These are phyloP conservation scores for Blastocystis sp. DNA, from an alignment of 352 stramenopile genomes.

Conservation along the genomic window DNA sequence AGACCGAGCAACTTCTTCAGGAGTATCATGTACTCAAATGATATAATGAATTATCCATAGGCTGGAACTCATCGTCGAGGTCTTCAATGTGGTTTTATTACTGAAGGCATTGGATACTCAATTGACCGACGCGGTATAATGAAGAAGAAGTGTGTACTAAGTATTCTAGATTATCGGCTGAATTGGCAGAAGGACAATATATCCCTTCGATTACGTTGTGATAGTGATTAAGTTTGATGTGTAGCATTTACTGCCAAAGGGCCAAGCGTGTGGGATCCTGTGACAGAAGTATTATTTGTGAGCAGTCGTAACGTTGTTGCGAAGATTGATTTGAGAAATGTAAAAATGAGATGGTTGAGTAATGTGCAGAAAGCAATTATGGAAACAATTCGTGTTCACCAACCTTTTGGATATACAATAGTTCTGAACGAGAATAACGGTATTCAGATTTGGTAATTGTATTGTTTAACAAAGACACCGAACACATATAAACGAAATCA, in stretches of 20 bases:
- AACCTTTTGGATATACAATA: background rate
- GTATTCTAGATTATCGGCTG: background rate
- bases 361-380: conserved; percentile 26
- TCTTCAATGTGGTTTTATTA: background rate
- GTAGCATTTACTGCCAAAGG: background rate
- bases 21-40: background rate
- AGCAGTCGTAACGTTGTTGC: background rate
- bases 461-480: background rate
- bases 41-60: background rate
- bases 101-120: background rate
- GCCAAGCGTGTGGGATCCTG: background rate
- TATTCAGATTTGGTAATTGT: background rate
- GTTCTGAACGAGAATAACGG: too few species aligned
- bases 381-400: background rate
- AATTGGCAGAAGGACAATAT: background rate
- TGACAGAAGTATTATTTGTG: background rate
- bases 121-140: background rate
- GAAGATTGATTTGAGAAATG: background rate
- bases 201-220: background rate
- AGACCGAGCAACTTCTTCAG: background rate
- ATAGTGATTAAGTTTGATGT: background rate
- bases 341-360: background rate
- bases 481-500: background rate
- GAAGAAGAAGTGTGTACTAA: background rate
- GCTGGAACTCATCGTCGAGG: background rate